Conservation (phyloP, 2,329 filamentous ascomycete species). For the Colletotrichum spaethianum region DNA sequence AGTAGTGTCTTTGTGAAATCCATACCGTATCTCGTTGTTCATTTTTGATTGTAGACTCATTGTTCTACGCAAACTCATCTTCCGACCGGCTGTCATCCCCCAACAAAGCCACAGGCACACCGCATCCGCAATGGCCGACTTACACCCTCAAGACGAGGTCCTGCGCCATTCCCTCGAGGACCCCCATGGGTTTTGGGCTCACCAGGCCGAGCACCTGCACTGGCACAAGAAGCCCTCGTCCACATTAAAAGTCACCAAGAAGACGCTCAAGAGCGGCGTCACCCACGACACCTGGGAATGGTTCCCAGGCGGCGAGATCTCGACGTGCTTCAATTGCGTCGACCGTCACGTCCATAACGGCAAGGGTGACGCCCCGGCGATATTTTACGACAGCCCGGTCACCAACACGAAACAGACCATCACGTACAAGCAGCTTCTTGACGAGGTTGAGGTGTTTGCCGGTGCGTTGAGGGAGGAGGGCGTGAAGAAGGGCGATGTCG, state of each 20-base stretch:
- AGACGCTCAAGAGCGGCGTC: constrained; percentile 73
- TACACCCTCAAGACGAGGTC: constrained; percentile 65
- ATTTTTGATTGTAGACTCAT: no score
- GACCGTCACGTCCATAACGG: constrained; percentile 89
- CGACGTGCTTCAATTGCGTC: constrained; percentile 91
- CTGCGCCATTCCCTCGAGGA: constrained; percentile 73
- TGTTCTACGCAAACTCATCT: not conserved
- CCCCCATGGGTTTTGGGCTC: constrained; percentile 81
- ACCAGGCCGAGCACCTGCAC: constrained; percentile 80
- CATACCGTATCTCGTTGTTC: not conserved
- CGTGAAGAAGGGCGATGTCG: constrained; percentile 86
- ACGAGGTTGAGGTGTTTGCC: constrained; percentile 86
- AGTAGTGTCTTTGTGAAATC: not conserved
- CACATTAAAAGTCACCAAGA: constrained; percentile 72
- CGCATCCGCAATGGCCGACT: constrained; percentile 40
- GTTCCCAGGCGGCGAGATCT: constrained; percentile 92
- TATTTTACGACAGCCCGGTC: constrained; percentile 91
- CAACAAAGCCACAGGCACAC: not conserved
- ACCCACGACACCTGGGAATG: constrained; percentile 86
- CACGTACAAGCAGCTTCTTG: constrained; percentile 82
- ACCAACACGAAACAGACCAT: constrained; percentile 79
- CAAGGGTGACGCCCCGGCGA: constrained; percentile 80
- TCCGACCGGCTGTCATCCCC: not conserved
- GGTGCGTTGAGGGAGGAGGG: constrained; percentile 87
- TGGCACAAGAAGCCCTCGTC: constrained; percentile 84